phyloP scores from a whole-genome alignment of 805 yeast genomes.

The Brettanomyces custersianus region DNA sequence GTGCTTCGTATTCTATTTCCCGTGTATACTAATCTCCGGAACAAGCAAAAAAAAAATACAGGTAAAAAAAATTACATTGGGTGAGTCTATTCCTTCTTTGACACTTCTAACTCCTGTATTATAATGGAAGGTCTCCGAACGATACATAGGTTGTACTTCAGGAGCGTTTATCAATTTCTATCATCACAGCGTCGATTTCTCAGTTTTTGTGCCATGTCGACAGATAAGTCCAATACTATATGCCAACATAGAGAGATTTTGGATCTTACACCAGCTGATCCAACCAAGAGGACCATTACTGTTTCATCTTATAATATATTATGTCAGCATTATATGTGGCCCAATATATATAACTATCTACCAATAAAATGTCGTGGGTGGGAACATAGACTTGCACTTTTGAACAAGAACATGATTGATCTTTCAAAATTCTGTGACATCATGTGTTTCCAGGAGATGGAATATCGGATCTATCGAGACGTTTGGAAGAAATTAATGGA shows the following conservation, averaged over 20 bases:
- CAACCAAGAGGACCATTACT: conserved; percentile 13
- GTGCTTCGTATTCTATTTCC: too few relatives aligned
- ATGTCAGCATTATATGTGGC: conserved; percentile 47
- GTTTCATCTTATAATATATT: conserved; percentile 27
- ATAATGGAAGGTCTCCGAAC: too few relatives aligned
- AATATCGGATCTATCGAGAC: conserved; percentile 19
- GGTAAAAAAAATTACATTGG: too few relatives aligned
- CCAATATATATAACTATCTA: conserved; percentile 43
- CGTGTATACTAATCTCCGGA: too few relatives aligned
- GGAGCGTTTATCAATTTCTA: too few relatives aligned
- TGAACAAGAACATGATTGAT: conserved; percentile 30
- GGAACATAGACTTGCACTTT: conserved; percentile 37
- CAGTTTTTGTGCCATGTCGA: too few relatives aligned
- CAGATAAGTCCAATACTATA: too few relatives aligned
- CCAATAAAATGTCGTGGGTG: conserved; percentile 38
- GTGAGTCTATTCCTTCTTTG: too few relatives aligned
- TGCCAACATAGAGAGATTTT: conserved; percentile 1
- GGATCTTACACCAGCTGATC: background rate
- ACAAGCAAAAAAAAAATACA: too few relatives aligned
- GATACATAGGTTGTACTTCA: too few relatives aligned
- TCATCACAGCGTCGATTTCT: too few relatives aligned
- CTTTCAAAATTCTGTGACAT: conserved; percentile 34
- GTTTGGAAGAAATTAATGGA: conserved; percentile 17
- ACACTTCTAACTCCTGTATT: too few relatives aligned
- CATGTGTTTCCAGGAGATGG: conserved; percentile 41